Evolutionary conservation across 495 filamentous ascomycete species (phyloP), one percentile per base, ranked within the genome.

Genomic region (Tuber umbilicatum): DNA sequence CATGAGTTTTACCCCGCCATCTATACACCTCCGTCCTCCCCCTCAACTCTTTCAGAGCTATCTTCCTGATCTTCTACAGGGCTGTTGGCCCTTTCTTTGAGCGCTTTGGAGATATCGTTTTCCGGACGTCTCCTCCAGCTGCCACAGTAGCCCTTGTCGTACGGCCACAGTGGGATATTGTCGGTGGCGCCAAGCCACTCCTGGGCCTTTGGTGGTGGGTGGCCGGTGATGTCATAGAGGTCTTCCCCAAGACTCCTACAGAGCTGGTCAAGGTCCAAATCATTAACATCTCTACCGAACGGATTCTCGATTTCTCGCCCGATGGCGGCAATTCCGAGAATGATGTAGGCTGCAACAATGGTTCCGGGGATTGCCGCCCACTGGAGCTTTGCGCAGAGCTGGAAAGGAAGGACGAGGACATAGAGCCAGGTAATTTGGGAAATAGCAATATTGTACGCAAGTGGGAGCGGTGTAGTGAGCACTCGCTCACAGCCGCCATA

Each of bases 311-410:
- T 91, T 84, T 96, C 92, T 78, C 89, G 89, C 37, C 93, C 92
- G 78, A 94, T 93, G 80, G 92, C 89, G 60, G 92, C 90, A 74
- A 97, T 89, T n/a, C 91, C 93, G 75, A 97, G 87, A 81, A 97
- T 94, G 76, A 96, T 95, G 82, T 97, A 96, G 9, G 92, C 91
- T 64, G 88, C 88, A 75, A 87, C 88, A 37, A 96, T 86, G 21
- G 93, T 92, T 27, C 89, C 93, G 2, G 93, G 93, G 75, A 97
- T 94, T n/a, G 93, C 91, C 68, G 93, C 86, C 90, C 90, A 96
- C 5, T 82, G 80, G 0, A 94, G 86, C 3, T 83, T 77, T 1
- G 82, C 75, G 77, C 87, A 89, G 14, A 97, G 88, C 81, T 97
- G 93, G 88, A 96, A 96, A 9, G 93, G 93, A 3, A 97, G 88